Base-by-base conservation (phyloP, 305 asterid genomes). In the Fraxinus sp. region DNA sequence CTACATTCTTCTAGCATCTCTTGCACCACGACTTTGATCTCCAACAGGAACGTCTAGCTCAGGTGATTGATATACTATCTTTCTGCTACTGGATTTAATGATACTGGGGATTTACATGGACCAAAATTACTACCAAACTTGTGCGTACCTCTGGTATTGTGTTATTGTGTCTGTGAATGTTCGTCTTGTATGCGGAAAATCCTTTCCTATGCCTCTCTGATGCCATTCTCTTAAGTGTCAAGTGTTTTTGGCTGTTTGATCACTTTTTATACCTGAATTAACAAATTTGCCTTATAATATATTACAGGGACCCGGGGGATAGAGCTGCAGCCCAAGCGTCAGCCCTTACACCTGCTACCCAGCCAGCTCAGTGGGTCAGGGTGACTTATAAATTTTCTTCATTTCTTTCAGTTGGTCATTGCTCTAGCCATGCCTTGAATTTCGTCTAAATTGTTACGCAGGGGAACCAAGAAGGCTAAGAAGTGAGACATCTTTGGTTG, bases 11-110 rank as follows among this genome's bases (percentile, higher is more conserved):
- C 32, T 28, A 28, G 32, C 32, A 28, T 28, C 32, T 28, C 32
- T 28, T 28, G 32, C 32, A 1, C 32, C 32, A 28, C 32, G 32
- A 28, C 32, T 28, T 28, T 28, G 32, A 28, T 28, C 32, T 28
- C 32, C 32, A 28, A 28, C 32, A 93, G 80, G 95, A 91, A 81
- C 77, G 93, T 0, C 88, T 92, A 28, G 94, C 96, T 26, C 90
- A 89, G 94, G 94, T 90, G 79, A 71, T 55, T n/a, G 75, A 77
- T 33, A 0, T n/a, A 75, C n/a, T 14, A 0, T 43, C 3, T 33
- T 46, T 46, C 55, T 32, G 39, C 14, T 41, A 13, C 32, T 28
- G 49, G 24, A 7, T 75, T 7, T 0, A n/a, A 5, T 16, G 9
- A 1, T 55, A 55, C 3, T 55, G 66, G 20, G 26, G 0, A 55